These are phyloP conservation scores for Trichosporon faecale DNA, from an alignment of 1,284 basidiomycete species.

Conservation along the genomic window DNA sequence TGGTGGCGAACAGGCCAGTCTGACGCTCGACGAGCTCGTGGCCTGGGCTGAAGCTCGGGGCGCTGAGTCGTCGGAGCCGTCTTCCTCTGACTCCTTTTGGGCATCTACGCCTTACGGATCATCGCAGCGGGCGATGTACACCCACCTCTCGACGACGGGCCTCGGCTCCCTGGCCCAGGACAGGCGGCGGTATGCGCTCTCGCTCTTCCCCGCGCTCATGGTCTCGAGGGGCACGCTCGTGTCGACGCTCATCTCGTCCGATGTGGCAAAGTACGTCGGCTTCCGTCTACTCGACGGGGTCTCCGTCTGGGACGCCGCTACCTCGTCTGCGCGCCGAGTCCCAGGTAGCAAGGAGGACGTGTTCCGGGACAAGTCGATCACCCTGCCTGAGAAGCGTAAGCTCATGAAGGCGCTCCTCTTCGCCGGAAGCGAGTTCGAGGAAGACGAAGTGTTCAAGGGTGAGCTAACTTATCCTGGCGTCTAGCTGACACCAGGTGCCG, in stretches of 20 bases:
- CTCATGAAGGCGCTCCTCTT: constrained; percentile 91
- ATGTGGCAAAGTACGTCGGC: constrained; percentile 84
- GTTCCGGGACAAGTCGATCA: constrained; percentile 77
- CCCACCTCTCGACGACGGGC: not conserved
- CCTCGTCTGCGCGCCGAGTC: constrained; percentile 59
- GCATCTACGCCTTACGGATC: not conserved
- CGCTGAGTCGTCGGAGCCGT: not conserved
- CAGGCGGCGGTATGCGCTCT: constrained; percentile 76
- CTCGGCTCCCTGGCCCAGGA: constrained; percentile 54
- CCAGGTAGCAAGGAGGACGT: constrained; percentile 91
- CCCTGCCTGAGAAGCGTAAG: constrained; percentile 79
- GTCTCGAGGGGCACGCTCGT: constrained; percentile 78
- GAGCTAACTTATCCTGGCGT: not conserved
- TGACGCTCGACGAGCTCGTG: constrained; percentile 75
- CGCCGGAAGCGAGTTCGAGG: constrained; percentile 70
- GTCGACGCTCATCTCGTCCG: constrained; percentile 72
- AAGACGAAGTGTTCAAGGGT: constrained; percentile 48
- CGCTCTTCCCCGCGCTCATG: constrained; percentile 76
- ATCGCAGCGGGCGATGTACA: not conserved
- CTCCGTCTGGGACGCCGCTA: constrained; percentile 52
- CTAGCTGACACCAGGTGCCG: constrained; percentile 53
- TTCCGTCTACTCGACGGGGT: constrained; percentile 82
- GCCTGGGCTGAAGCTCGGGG: constrained; percentile 56
- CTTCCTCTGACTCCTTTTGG: not conserved
- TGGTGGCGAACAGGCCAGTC: constrained; percentile 74